Percentiles rank a stretch among this genome's conserved stretches.
Conservation (phyloP, 2,329 filamentous ascomycete genomes). For the Colletotrichum sp. region DNA sequence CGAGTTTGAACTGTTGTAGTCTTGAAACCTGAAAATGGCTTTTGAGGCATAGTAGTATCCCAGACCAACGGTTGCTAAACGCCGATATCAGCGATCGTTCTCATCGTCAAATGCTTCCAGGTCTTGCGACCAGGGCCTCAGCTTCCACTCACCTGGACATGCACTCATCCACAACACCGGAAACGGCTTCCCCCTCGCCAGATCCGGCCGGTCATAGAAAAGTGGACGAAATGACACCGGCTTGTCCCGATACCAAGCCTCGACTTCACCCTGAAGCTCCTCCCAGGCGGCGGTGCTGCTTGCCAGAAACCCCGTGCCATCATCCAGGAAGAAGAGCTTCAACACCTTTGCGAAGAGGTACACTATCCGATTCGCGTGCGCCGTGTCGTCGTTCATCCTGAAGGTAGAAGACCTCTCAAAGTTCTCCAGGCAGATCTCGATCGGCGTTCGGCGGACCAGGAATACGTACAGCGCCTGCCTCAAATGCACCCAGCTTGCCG, state of each 20-base stretch:
- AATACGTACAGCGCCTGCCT: slow-evolving; percentile 44
- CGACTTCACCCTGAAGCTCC: slow-evolving; percentile 20
- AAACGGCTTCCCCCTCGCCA: slow-evolving; percentile 29
- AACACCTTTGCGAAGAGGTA: slow-evolving; percentile 26
- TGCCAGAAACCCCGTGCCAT: not conserved
- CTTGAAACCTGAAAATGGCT: slow-evolving; percentile 20
- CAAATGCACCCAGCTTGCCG: slow-evolving; percentile 43
- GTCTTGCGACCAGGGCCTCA: not conserved
- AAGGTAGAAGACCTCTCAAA: slow-evolving; percentile 24
- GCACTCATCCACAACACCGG: slow-evolving; percentile 40
- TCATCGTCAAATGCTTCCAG: fast-evolving
- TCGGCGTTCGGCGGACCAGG: slow-evolving; percentile 25
- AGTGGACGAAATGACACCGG: slow-evolving; percentile 36
- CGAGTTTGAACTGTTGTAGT: slow-evolving; percentile 7
- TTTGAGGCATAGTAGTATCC: slow-evolving; percentile 38
- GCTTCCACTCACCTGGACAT: slow-evolving; percentile 29
- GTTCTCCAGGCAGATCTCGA: slow-evolving; percentile 23
- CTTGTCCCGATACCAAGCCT: slow-evolving; percentile 32
- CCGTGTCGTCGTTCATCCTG: slow-evolving; percentile 17
- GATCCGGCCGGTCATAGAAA: slow-evolving; percentile 30
- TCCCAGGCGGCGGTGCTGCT: not conserved
- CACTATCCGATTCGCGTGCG: slow-evolving; percentile 23
- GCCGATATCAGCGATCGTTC: not conserved
- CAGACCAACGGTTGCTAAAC: slow-evolving; percentile 33
- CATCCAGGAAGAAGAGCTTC: slow-evolving; percentile 23